Evolutionary conservation across 495 filamentous ascomycete species (phyloP).

Genomic region (Diplogelasinospora grovesii): DNA sequence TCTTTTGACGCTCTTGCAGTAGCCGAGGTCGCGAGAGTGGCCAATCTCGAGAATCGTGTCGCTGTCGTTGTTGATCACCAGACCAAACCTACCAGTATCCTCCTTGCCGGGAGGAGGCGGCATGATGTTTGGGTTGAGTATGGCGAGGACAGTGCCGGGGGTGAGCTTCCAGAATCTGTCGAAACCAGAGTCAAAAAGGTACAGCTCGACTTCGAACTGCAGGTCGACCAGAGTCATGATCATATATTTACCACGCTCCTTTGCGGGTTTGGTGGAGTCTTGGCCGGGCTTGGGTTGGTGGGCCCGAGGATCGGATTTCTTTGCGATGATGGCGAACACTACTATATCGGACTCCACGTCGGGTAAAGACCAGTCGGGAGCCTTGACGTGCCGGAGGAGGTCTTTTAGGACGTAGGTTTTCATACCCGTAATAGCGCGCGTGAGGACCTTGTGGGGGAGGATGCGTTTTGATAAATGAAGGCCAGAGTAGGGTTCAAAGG

Average conservation of each 20-base stretch:
- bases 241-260: slow-evolving; percentile 78
- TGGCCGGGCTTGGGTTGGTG: slow-evolving; percentile 56
- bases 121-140: slow-evolving; percentile 90
- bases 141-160: slow-evolving; percentile 78
- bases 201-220: slow-evolving; percentile 85
- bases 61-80: slow-evolving; percentile 73
- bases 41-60: slow-evolving; percentile 91
- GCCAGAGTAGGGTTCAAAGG: slow-evolving; percentile 81
- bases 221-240: slow-evolving; percentile 80
- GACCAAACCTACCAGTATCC: slow-evolving; percentile 74
- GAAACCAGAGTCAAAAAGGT: slow-evolving; percentile 86
- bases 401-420: slow-evolving; percentile 73
- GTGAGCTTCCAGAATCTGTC: slow-evolving; percentile 85
- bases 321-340: slow-evolving; percentile 77
- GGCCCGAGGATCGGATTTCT: slow-evolving; percentile 71
- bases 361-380: slow-evolving; percentile 77
- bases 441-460: slow-evolving; percentile 73
- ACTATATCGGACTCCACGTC: slow-evolving; percentile 81
- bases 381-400: slow-evolving; percentile 71
- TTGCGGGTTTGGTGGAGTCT: slow-evolving; percentile 33
- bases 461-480: slow-evolving; percentile 78
- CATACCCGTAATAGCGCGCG: slow-evolving; percentile 67
- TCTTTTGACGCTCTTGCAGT: slow-evolving; percentile 76
- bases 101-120: slow-evolving; percentile 66
- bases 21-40: slow-evolving; percentile 75